Evolutionary conservation across 1,284 basidiomycete genomes (phyloP), one percentile per base, ranked within the genome.

Genomic region (Neolentinus lepideus): DNA sequence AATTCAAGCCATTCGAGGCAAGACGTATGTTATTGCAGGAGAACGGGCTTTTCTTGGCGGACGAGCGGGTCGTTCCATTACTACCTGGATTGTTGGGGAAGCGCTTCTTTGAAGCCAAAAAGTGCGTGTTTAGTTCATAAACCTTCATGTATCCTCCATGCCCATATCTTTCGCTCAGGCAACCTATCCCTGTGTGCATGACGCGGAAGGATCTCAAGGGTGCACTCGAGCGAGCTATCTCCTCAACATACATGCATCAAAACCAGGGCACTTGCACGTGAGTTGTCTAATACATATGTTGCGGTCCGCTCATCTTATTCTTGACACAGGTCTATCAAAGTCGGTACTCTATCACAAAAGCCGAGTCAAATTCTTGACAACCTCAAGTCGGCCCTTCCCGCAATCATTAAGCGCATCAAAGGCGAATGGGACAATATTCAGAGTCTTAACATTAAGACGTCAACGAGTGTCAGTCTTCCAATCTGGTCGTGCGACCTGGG

Each of bases 361-460:
- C 77, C 88, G 1, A 71, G 79, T 2, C 84, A 98, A 64, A 79
- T 94, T 8, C 69, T 91, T 35, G 84, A 82, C 11, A 98, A 99
- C 73, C 73, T 98, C 24, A 74, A 85, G 62, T 78, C 78, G 8
- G 89, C 91, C 1, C 73, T 98, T 1, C 94, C 96, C 1, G 80
- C 79, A n/a, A 75, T 96, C 57, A 80, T 88, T 35, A 71, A 76
- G 57, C 77, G 79, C 53, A 81, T 98, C 61, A 80, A 84, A 60
- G 91, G 85, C 51, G 88, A 84, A 22, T 98, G 95, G 95, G 85
- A 90, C 56, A 98, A 98, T 67, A 76, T 99, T 51, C 92, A 97
- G 64, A 88, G 84, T 58, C 71, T 99, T 26, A 83, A 94, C 61
- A 85, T 99, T 75, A 99, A 99, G 75, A 97, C 94, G 2, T 90